phyloP scores from a whole-genome alignment of 192 early-diverging fungal genomes.

The Coemansia sp. region DNA sequence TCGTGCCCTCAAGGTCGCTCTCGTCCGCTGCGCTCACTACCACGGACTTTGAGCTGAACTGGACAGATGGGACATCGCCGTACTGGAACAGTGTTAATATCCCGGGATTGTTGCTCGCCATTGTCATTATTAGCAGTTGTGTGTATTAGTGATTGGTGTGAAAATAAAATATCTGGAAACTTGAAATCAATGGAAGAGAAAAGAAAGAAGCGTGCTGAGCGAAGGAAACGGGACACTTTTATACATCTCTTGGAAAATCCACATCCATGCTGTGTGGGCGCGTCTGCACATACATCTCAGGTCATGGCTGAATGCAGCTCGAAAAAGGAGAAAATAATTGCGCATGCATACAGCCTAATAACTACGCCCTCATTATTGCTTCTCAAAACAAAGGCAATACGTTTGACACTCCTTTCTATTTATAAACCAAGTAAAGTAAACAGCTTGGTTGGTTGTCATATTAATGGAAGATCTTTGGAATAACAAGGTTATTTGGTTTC shows the following conservation, averaged over 20 bases:
- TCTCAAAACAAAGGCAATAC: too few species aligned
- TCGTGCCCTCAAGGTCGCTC: slow-evolving; percentile 20
- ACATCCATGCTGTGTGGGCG: too few species aligned
- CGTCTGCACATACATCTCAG: too few species aligned
- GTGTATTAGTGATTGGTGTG: too few species aligned
- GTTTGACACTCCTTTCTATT: too few species aligned
- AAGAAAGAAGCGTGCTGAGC: background rate
- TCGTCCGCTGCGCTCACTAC: slow-evolving; percentile 14
- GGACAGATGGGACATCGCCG: slow-evolving; percentile 9
- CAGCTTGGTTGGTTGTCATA: too few species aligned
- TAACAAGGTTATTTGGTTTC: too few species aligned
- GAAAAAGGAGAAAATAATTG: background rate
- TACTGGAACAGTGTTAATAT: slow-evolving; percentile 11
- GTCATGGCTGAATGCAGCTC: background rate
- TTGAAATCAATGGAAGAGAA: background rate
- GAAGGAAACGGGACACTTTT: too few species aligned
- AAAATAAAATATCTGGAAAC: background rate
- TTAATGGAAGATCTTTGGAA: too few species aligned
- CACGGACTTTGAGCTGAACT: slow-evolving; percentile 31
- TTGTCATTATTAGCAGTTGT: background rate
- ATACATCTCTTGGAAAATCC: too few species aligned
- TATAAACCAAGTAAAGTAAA: too few species aligned
- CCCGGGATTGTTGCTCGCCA: background rate
- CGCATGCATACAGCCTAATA: background rate
- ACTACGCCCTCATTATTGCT: background rate